Evolutionary conservation across 306 rosid species (phyloP).

Genomic region (Fagus sylvatica): DNA sequence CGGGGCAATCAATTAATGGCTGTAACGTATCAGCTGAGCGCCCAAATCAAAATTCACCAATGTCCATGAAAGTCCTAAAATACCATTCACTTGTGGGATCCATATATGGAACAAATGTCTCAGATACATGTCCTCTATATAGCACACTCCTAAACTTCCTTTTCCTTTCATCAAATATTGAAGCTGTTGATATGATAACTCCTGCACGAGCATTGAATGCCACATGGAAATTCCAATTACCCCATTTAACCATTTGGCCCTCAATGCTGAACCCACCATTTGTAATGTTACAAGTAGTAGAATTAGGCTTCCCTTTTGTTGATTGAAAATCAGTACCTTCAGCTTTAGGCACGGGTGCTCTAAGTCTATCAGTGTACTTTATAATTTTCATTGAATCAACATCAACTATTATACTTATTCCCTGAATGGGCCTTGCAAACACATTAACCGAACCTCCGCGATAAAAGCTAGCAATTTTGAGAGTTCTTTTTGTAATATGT

Average conservation of each 20-base stretch:
- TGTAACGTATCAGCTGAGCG: constrained; percentile 67
- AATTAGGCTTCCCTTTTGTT: constrained; percentile 18
- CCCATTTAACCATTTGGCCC: constrained; percentile 69
- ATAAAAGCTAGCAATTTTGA: constrained; percentile 64
- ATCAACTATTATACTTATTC: constrained; percentile 56
- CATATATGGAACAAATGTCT: constrained; percentile 85
- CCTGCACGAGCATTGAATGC: constrained; percentile 87
- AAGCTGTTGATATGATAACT: constrained; percentile 70
- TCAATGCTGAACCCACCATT: constrained; percentile 42
- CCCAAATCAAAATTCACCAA: constrained; percentile 87
- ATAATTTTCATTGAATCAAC: constrained; percentile 67
- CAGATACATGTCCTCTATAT: constrained; percentile 85
- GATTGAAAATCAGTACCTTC: constrained; percentile 66
- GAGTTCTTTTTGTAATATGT: constrained; percentile 48
- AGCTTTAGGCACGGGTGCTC: constrained; percentile 67
- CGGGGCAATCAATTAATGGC: constrained; percentile 68
- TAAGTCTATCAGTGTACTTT: constrained; percentile 54
- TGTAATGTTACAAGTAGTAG: constrained; percentile 31
- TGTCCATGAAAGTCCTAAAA: constrained; percentile 79
- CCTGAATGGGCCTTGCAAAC: constrained; percentile 83
- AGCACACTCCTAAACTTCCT: constrained; percentile 52
- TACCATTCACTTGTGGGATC: constrained; percentile 84
- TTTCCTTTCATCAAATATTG: constrained; percentile 56
- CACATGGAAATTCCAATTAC: constrained; percentile 71
- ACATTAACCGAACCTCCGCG: constrained; percentile 62